Base-by-base conservation (phyloP, 768 basidiomycete species). In the Phylloporus rhodoxanthus region DNA sequence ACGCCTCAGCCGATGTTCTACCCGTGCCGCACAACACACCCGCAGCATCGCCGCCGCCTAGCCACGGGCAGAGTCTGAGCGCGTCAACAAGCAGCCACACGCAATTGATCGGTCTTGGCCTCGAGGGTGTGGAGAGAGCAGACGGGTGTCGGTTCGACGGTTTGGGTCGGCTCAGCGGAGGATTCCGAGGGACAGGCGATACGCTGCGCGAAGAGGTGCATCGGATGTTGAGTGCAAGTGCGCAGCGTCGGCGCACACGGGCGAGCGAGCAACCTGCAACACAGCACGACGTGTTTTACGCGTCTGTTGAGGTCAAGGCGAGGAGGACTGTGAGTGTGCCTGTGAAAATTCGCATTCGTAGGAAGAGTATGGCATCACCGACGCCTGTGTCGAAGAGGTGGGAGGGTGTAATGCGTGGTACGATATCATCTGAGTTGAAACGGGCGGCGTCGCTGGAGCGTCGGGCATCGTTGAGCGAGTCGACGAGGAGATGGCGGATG, bases 341-440 rank as follows among this genome's bases (percentile, higher is more conserved):
- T 0, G 43, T 55, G 14, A 57, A 53, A 36, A 40, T 54, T 10
- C 47, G 55, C 5, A 48, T 55, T n/a, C 57, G 57, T 10, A 38
- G 59, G 17, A 51, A 48, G 15, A 57, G 55, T 9, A 39, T n/a
- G 1, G 55, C 45, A 5, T 62, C 63, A 19, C 65, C 63, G 17
- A 67, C 62, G 15, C 59, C 63, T 3, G 15, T 17, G 0, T 15
- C 51, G 15, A 33, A 33, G 20, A 9, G 20, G 8, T 47, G 48
- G 43, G 62, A 49, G 4, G 39, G 39, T 25, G 21, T 40, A 7
- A 40, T 40, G 23, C 64, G 63, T 15, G 42, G 52, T 1, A 68
- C 64, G 43, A 57, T 66, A 11, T 66, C 66, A 28, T 64, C 66
- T 0, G 64, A 66, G 50, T 21, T 66, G 51, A 68, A 64, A 45